Evolutionary conservation across 768 basidiomycete genomes (phyloP).

Genomic region (Amanita molliuscula): DNA sequence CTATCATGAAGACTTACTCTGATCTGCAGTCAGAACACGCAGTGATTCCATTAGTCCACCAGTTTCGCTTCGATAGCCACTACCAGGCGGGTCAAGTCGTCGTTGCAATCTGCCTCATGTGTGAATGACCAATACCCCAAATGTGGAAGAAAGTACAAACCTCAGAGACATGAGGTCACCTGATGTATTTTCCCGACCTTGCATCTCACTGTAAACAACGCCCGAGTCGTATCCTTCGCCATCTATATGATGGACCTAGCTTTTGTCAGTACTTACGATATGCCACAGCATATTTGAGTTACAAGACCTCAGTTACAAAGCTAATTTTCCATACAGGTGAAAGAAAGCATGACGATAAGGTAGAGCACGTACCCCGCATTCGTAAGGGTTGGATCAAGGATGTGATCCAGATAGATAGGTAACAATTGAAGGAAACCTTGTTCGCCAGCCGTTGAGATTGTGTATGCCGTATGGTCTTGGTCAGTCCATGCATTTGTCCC

Average conservation of each 20-base stretch:
- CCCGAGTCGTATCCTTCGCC: conserved; percentile 85
- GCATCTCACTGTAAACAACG: conserved; percentile 97
- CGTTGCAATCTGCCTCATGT: conserved; percentile 55
- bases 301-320: conserved; percentile 48
- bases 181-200: conserved; percentile 88
- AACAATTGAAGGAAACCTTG: conserved; percentile 83
- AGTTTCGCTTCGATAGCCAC: conserved; percentile 92
- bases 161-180: conserved; percentile 83
- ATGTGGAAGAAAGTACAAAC: conserved; percentile 30
- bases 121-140: conserved; percentile 1
- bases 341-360: background rate
- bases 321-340: conserved; percentile 17
- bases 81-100: conserved; percentile 67
- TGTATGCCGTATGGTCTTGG: conserved; percentile 91
- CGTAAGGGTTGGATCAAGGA: conserved; percentile 91
- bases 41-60: conserved; percentile 93
- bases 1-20: conserved; percentile 45
- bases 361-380: conserved; percentile 57
- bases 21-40: conserved; percentile 73
- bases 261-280: background rate
- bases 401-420: conserved; percentile 91
- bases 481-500: conserved; percentile 98
- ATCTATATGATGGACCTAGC: conserved; percentile 89
- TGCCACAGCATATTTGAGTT: conserved; percentile 3
- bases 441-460: conserved; percentile 89